These are phyloP conservation scores for Trichosporon inkin DNA, from an alignment of 1,284 basidiomycete species.

Conservation along the genomic window DNA sequence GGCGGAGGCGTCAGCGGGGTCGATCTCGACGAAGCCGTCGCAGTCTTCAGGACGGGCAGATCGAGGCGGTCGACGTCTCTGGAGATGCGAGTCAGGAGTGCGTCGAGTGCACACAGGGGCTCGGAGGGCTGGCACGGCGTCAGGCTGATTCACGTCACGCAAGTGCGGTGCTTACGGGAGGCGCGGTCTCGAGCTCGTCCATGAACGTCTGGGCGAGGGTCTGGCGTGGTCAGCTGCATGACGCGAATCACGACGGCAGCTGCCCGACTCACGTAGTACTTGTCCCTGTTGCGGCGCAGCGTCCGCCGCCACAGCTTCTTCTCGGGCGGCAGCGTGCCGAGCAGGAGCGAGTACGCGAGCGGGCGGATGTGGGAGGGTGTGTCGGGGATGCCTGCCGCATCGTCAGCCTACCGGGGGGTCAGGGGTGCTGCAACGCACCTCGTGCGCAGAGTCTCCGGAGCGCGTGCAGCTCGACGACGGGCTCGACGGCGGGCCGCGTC, in stretches of 20 bases:
- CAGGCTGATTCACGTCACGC: neutral
- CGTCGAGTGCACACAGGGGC: conserved; percentile 31
- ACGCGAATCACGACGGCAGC: neutral
- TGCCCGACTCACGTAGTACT: conserved; percentile 41
- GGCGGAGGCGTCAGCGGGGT: conserved; percentile 27
- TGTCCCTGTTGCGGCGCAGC: conserved; percentile 21
- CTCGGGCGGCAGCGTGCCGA: conserved; percentile 36
- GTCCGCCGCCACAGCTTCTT: conserved; percentile 41
- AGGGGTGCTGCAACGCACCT: conserved; percentile 28
- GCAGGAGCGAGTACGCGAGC: conserved; percentile 42
- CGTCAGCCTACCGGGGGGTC: neutral
- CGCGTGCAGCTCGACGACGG: conserved; percentile 34
- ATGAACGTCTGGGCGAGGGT: conserved; percentile 30
- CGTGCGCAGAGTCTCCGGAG: conserved; percentile 40
- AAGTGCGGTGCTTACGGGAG: conserved; percentile 20
- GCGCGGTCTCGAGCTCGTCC: conserved; percentile 29
- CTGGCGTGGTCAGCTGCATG: conserved; percentile 21
- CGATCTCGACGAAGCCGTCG: conserved; percentile 21
- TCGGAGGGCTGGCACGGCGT: conserved; percentile 24
- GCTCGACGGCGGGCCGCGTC: conserved; percentile 32
- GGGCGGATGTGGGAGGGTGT: conserved; percentile 46
- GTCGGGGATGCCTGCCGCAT: conserved; percentile 42
- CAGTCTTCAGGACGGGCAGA: conserved; percentile 34
- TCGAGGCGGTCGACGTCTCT: conserved; percentile 42
- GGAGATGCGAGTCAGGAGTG: conserved; percentile 36